Conservation (phyloP, 2,329 filamentous ascomycete species). For the Aspergillus japonicus region DNA sequence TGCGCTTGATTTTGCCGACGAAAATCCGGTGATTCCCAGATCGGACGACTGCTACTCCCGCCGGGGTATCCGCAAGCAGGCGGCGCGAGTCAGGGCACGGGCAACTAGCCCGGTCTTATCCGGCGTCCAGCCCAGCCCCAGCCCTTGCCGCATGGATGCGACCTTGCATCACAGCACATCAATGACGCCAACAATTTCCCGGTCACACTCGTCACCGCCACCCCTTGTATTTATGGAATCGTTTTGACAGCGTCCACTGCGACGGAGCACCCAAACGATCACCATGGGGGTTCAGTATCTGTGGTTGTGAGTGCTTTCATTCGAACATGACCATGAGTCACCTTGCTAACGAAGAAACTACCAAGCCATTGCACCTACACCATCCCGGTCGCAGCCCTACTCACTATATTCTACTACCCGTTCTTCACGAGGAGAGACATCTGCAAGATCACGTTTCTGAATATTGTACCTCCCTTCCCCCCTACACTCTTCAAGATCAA, state of each 20-base stretch:
- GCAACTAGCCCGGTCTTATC: not conserved
- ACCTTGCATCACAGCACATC: not conserved
- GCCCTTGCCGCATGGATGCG: not conserved
- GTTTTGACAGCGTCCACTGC: not conserved
- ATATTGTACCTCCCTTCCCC: conserved; percentile 40
- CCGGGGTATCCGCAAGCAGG: not conserved
- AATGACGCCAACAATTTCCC: not conserved
- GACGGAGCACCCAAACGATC: not conserved
- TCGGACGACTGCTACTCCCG: not conserved
- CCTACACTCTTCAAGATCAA: not conserved
- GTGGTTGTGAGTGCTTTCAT: conserved; percentile 1
- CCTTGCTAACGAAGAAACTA: not conserved
- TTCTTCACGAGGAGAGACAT: conserved; percentile 62
- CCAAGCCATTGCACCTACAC: conserved; percentile 65
- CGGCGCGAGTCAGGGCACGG: not conserved
- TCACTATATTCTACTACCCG: conserved; percentile 61
- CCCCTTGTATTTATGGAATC: not conserved
- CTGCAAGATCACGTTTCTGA: conserved; percentile 61
- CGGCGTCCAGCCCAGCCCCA: not conserved
- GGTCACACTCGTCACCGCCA: not conserved
- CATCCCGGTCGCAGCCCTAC: conserved; percentile 59
- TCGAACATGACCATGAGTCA: too few species aligned
- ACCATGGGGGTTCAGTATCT: conserved; percentile 10
- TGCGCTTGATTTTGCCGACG: not conserved
- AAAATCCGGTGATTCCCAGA: not conserved